Evolutionary conservation across 306 rosid genomes (phyloP).

Genomic region (Luffa acutangula): DNA sequence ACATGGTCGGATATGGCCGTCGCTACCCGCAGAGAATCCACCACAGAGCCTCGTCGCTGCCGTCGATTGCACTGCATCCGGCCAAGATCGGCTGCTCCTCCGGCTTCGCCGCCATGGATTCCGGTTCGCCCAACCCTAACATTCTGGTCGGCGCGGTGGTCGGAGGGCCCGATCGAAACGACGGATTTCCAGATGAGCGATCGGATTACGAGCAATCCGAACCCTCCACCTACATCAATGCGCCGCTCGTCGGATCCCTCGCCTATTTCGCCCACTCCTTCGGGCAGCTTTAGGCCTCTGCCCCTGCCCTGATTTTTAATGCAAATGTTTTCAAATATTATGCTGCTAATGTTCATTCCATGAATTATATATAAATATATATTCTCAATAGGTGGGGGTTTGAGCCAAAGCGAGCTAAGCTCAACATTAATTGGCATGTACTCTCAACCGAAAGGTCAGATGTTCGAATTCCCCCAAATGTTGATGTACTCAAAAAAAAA

Average conservation of each 20-base stretch:
- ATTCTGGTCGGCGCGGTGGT: constrained; percentile 54
- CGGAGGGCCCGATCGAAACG: constrained; percentile 77
- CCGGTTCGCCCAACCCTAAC: constrained; percentile 66
- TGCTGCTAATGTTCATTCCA: too few species aligned
- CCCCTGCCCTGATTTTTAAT: not conserved
- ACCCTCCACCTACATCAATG: constrained; percentile 85
- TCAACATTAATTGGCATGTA: too few species aligned
- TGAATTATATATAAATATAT: too few species aligned
- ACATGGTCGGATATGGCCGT: not conserved
- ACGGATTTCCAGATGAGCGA: constrained; percentile 60
- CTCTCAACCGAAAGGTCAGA: too few species aligned
- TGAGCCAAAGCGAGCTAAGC: too few species aligned
- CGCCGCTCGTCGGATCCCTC: constrained; percentile 55
- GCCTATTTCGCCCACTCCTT: not conserved
- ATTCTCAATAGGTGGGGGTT: too few species aligned
- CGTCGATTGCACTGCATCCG: constrained; percentile 46
- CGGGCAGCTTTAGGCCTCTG: not conserved
- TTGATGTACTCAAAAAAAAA: too few species aligned
- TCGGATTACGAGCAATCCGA: constrained; percentile 79
- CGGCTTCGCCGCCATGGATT: constrained; percentile 54
- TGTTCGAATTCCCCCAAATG: too few species aligned
- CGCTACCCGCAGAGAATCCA: not conserved
- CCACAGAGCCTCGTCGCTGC: constrained; percentile 32
- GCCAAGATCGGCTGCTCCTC: constrained; percentile 67
- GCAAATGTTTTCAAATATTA: too few species aligned